Percentiles rank a stretch among this genome's conserved stretches.
Evolutionary conservation across 73 alveolate species (phyloP).

Genomic region (Paramecium primaurelia): DNA sequence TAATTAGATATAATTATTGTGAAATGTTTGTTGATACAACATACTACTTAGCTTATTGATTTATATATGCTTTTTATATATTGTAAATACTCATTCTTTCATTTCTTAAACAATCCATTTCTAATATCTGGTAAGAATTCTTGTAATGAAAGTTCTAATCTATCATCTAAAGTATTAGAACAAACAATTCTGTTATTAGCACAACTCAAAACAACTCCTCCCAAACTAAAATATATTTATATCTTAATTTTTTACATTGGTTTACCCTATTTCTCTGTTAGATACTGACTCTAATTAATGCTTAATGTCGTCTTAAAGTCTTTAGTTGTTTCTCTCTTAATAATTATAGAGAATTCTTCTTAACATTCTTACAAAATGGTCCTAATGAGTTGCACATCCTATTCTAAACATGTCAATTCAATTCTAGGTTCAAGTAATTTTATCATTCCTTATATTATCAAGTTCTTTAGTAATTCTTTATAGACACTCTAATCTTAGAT

Average conservation of each 20-base stretch:
- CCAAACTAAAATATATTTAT: constrained; percentile 59
- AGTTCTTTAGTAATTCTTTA: constrained; percentile 74
- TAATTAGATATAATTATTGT: not conserved
- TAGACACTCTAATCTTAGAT: constrained; percentile 69
- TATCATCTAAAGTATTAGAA: constrained; percentile 80
- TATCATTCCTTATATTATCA: constrained; percentile 76
- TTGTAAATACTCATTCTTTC: not conserved
- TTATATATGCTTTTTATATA: not conserved
- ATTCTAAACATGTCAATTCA: constrained; percentile 69
- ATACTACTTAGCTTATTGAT: not conserved
- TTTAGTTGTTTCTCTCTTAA: constrained; percentile 69
- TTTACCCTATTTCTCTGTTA: constrained; percentile 30
- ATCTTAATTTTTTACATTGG: not conserved
- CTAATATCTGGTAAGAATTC: constrained; percentile 77
- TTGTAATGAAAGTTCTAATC: constrained; percentile 71
- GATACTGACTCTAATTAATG: constrained; percentile 64
- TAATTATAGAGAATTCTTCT: constrained; percentile 68
- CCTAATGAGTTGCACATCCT: constrained; percentile 64
- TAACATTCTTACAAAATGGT: constrained; percentile 60
- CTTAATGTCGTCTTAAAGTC: constrained; percentile 57
- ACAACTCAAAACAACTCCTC: constrained; percentile 76
- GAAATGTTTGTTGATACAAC: not conserved
- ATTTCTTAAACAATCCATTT: constrained; percentile 56
- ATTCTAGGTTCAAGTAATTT: constrained; percentile 78
- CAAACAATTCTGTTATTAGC: constrained; percentile 75